Evolutionary conservation across 1,139 yeast genomes (phyloP).

Genomic region (Pichiaceae sp.): DNA sequence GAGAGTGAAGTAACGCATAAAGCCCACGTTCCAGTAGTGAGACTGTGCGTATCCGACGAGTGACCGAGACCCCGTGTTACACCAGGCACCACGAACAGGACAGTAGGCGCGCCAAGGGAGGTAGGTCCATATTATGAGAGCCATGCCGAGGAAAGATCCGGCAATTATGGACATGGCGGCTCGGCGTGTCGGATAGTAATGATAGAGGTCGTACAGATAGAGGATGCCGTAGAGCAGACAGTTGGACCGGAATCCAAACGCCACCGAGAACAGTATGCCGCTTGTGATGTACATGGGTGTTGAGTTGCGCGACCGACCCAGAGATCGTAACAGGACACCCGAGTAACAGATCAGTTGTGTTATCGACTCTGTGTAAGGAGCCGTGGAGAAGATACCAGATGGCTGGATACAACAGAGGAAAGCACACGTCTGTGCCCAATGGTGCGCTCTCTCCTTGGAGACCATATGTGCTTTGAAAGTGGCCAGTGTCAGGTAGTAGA

Average conservation of each 20-base stretch:
- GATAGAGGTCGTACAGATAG: constrained; percentile 47
- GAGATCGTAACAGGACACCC: constrained; percentile 34
- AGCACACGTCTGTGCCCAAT: constrained; percentile 30
- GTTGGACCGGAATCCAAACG: constrained; percentile 67
- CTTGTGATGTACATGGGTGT: constrained; percentile 35
- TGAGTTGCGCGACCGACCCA: constrained; percentile 1
- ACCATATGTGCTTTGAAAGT: constrained; percentile 23
- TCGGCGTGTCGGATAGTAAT: background rate
- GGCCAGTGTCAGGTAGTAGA: constrained; percentile 41
- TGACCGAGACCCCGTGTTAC: constrained; percentile 38
- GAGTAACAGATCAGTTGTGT: constrained; percentile 59
- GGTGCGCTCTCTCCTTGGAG: constrained; percentile 10
- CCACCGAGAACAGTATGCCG: constrained; percentile 49
- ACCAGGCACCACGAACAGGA: constrained; percentile 75
- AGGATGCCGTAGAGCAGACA: constrained; percentile 64
- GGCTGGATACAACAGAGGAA: constrained; percentile 56
- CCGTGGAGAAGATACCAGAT: constrained; percentile 71
- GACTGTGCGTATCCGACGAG: constrained; percentile 69
- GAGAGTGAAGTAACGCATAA: constrained; percentile 71
- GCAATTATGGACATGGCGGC: background rate
- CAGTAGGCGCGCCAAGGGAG: constrained; percentile 55
- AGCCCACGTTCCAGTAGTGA: constrained; percentile 81
- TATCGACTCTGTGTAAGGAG: constrained; percentile 71
- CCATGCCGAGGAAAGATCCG: constrained; percentile 7
- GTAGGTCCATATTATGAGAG: constrained; percentile 40